Base-by-base conservation (phyloP, 805 yeast genomes). In the Candida easanensis region DNA sequence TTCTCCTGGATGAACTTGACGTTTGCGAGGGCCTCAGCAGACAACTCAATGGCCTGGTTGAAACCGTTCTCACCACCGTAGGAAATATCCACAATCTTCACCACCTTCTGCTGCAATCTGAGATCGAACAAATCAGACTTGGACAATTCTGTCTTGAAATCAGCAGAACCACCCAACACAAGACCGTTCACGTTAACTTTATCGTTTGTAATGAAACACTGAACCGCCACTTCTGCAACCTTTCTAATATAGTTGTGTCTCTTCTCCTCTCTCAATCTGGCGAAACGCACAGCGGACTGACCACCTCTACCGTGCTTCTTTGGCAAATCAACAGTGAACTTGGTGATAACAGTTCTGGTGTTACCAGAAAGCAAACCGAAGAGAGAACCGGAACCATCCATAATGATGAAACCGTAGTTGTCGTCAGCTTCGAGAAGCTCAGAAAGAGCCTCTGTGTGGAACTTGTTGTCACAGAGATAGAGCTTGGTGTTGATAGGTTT, bases 291-390 rank as follows among this genome's bases (percentile, higher is more conserved):
- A 35, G 99, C 99, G 50, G 99, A 93, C 74, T 93, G 99, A 84
- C 99, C 99, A 86, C 99, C 99, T 79, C 99, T 86, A 62, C 99
- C 99, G 76, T 93, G 99, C 88, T 93, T 93, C 76, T 93, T 93
- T 59, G 99, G 99, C 59, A 93, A 76, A 68, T 93, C 99, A 44
- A 93, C 99, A 2, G 89, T 85, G 70, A 93, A 93, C 69, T 93
- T 93, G 69, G 91, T 96, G 62, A 93, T 74, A 35, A 93, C 88
- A 50, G 93, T 97, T 74, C 99, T 84, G 36, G 96, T 90, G 72
- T 93, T 93, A 66, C 99, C 99, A 35, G 95, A 82, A 43, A 93
- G 80, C 16, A 95, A 77, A 69, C 99, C 99, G 57, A 93, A 93
- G 54, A 93, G 74, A 3, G 97, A 88, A 48, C 99, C 99, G 66